phyloP scores from a whole-genome alignment of 257 asterid species.

The Phtheirospermum japonicum region DNA sequence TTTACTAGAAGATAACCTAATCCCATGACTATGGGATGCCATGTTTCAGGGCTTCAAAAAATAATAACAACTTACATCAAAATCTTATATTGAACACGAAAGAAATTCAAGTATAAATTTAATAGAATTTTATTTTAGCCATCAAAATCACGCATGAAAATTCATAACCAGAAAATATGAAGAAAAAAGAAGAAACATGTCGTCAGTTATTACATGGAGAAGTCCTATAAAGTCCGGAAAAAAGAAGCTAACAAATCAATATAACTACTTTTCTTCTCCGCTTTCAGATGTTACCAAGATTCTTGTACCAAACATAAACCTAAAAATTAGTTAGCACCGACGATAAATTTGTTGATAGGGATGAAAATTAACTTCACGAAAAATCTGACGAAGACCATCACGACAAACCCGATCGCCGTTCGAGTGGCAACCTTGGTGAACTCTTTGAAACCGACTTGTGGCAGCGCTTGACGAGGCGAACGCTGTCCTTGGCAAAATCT shows the following conservation, averaged over 20 bases:
- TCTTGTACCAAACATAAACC: conserved; percentile 17
- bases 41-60: too few relatives aligned
- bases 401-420: too few relatives aligned
- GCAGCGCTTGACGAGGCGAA: conserved; percentile 62
- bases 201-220: too few relatives aligned
- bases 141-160: too few relatives aligned
- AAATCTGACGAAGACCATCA: conserved; percentile 60
- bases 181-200: too few relatives aligned
- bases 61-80: too few relatives aligned
- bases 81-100: too few relatives aligned
- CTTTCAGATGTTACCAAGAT: conserved; percentile 12
- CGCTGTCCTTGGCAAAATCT: conserved; percentile 57
- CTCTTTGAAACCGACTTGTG: conserved; percentile 67
- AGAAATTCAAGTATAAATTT: too few relatives aligned
- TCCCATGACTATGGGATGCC: too few relatives aligned
- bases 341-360: conserved; percentile 61
- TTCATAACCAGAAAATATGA: too few relatives aligned
- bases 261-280: conserved; percentile 25
- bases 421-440: conserved; percentile 58
- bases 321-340: conserved; percentile 43
- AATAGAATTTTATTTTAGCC: too few relatives aligned
- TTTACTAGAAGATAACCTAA: too few relatives aligned
- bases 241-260: conserved; percentile 28
- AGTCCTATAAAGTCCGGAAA: conserved; percentile 26
- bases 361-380: conserved; percentile 60